phyloP scores from a whole-genome alignment of 2,329 filamentous ascomycete genomes.

The Graphium sp. region DNA sequence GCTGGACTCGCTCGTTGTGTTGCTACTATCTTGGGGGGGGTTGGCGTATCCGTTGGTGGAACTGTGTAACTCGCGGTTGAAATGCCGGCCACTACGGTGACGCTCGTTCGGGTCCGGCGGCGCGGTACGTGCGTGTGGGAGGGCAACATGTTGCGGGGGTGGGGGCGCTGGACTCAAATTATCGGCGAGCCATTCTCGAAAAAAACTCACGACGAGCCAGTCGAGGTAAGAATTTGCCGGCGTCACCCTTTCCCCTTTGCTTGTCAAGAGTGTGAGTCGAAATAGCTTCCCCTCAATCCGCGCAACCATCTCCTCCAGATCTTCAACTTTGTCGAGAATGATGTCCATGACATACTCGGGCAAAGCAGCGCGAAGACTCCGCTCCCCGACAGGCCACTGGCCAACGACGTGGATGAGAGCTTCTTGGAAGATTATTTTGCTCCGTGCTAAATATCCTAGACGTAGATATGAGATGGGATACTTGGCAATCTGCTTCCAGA shows the following conservation, averaged over 20 bases:
- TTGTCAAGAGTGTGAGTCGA: conserved; percentile 61
- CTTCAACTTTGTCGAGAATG: conserved; percentile 89
- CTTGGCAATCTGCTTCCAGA: conserved; percentile 95
- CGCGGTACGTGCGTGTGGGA: too few relatives aligned
- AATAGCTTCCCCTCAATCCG: conserved; percentile 72
- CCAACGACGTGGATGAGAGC: conserved; percentile 88
- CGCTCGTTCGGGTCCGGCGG: conserved; percentile 1
- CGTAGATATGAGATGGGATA: conserved; percentile 88
- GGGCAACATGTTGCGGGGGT: too few relatives aligned
- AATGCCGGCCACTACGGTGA: conserved; percentile 2
- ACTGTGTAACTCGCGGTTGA: too few relatives aligned
- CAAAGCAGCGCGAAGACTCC: conserved; percentile 57
- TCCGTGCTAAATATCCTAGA: conserved; percentile 71
- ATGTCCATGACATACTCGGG: conserved; percentile 68
- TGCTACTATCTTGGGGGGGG: conserved; percentile 10
- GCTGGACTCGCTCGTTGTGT: conserved; percentile 9
- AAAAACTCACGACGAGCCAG: conserved; percentile 76
- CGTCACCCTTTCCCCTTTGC: conserved; percentile 65
- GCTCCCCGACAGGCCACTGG: conserved; percentile 73
- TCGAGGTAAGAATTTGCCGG: conserved; percentile 70
- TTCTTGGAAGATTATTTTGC: conserved; percentile 70
- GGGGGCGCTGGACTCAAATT: conserved; percentile 57
- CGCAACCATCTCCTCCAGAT: conserved; percentile 67
- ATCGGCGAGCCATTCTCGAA: conserved; percentile 85
- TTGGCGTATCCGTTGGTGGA: conserved; percentile 8